These are phyloP conservation scores for Neoboletus magnificus DNA, from an alignment of 768 basidiomycete species.

Conservation along the genomic window DNA sequence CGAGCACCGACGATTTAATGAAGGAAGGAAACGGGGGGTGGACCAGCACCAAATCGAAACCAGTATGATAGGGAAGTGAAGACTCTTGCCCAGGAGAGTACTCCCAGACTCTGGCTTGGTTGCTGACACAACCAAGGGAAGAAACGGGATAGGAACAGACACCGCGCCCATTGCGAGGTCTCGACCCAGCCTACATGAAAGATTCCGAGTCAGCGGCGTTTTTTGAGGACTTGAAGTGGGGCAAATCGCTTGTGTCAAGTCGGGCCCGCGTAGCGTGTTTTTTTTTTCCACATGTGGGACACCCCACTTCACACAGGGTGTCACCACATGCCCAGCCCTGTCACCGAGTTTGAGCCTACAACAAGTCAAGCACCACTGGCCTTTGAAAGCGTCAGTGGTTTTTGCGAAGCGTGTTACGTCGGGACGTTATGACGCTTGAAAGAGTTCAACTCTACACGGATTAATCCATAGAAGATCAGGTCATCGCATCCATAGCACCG, in stretches of 20 bases:
- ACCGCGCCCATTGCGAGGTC: conserved; percentile 2
- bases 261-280: conserved; percentile 1
- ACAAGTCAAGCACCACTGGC: not conserved
- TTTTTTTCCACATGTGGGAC: not conserved
- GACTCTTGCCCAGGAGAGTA: not conserved
- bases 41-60: not conserved
- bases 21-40: not conserved
- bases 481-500: not conserved
- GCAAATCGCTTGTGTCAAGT: not conserved
- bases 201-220: not conserved
- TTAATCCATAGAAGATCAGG: no score
- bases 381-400: not conserved
- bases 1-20: not conserved
- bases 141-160: conserved; percentile 11
- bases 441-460: not conserved
- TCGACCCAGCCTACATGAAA: not conserved
- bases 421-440: not conserved
- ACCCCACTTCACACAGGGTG: not conserved
- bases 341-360: not conserved
- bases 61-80: not conserved
- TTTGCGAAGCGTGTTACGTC: not conserved
- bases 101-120: not conserved
- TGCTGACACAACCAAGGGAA: conserved; percentile 5
- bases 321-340: conserved; percentile 15
- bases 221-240: not conserved